Conservation (phyloP, 2,329 filamentous ascomycete genomes). For the Microcyclosporella mali region DNA sequence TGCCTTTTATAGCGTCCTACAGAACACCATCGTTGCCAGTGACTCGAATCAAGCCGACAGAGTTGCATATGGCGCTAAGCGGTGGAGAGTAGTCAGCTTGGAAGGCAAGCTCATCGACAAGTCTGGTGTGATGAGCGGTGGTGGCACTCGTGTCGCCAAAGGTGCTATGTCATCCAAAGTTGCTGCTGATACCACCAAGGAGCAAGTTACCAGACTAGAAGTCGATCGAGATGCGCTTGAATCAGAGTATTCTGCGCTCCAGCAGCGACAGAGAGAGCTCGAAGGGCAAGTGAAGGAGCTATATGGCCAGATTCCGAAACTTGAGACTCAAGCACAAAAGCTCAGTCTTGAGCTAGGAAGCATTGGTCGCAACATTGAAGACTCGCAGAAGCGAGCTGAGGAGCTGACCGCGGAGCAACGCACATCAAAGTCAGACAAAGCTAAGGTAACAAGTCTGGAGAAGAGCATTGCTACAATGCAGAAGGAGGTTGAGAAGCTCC, state of each 20-base stretch:
- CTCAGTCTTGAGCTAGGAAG: conserved; percentile 83
- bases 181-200: conserved; percentile 76
- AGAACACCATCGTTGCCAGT: conserved; percentile 88
- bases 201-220: conserved; percentile 83
- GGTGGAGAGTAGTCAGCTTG: conserved; percentile 94
- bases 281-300: conserved; percentile 67
- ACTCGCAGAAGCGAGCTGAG: conserved; percentile 76
- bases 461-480: conserved; percentile 71
- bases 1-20: conserved; percentile 91
- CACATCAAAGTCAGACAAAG: conserved; percentile 73
- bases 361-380: conserved; percentile 72
- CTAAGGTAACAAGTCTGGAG: conserved; percentile 63
- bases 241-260: conserved; percentile 73
- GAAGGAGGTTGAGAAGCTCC: conserved; percentile 72
- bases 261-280: conserved; percentile 74
- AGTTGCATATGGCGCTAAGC: conserved; percentile 86
- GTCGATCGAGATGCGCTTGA: conserved; percentile 79
- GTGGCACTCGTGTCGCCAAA: conserved; percentile 81
- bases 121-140: conserved; percentile 97
- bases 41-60: conserved; percentile 94
- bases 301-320: conserved; percentile 69
- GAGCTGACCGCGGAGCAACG: conserved; percentile 78
- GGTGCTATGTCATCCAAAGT: conserved; percentile 97
- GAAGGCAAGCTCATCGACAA: conserved; percentile 95
- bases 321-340: conserved; percentile 91